Conservation (phyloP, 805 yeast species). For the Monosporozyma aquatica region DNA sequence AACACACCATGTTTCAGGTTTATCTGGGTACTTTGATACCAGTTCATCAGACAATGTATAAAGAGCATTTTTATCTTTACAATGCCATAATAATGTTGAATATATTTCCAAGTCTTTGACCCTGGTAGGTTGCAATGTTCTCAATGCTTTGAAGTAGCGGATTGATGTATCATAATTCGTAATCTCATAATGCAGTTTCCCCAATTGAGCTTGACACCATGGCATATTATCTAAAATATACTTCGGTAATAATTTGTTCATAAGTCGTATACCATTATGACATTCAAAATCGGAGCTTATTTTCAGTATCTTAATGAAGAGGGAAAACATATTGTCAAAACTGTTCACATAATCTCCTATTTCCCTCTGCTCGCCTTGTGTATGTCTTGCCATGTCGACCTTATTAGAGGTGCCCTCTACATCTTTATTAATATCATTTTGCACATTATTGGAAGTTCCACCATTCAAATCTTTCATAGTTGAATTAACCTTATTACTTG, state of each 20-base stretch:
- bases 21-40: constrained; percentile 49
- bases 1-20: constrained; percentile 85
- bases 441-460: not conserved
- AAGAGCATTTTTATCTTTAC: constrained; percentile 68
- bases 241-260: constrained; percentile 48
- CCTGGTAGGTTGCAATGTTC: constrained; percentile 68
- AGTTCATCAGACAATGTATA: constrained; percentile 79
- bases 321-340: constrained; percentile 11
- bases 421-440: not conserved
- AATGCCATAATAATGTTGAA: constrained; percentile 89
- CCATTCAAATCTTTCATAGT: constrained; percentile 5
- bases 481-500: not conserved
- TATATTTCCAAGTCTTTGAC: constrained; percentile 83
- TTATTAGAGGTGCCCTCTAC: not conserved
- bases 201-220: constrained; percentile 75
- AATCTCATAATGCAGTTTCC: constrained; percentile 76
- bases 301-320: constrained; percentile 15
- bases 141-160: constrained; percentile 48
- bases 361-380: too few species aligned
- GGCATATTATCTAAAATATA: constrained; percentile 58
- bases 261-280: constrained; percentile 62
- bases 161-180: constrained; percentile 77
- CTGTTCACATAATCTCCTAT: too few species aligned
- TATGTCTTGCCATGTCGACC: too few species aligned
- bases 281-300: constrained; percentile 51